Conservation (phyloP, 306 rosid genomes). For the Trifolium repens region DNA sequence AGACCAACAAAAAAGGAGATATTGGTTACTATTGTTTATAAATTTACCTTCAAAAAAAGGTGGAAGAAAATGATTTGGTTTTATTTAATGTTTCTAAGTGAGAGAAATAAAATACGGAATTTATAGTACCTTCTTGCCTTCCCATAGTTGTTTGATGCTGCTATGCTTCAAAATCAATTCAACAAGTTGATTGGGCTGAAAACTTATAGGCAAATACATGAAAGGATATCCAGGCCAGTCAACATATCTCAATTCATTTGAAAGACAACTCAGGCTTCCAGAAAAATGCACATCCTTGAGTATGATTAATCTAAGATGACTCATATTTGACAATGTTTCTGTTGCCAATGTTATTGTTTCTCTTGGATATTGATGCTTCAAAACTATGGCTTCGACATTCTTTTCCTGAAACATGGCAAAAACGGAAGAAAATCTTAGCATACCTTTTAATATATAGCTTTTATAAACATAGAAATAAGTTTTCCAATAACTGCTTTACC, state of each 20-base stretch:
- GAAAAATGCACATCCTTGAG: not conserved
- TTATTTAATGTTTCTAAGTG: not conserved
- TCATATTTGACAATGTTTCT: not conserved
- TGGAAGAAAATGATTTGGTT: no score
- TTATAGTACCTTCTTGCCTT: constrained; percentile 14
- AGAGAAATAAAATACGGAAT: not conserved
- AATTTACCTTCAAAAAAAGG: not conserved
- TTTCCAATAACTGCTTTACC: not conserved
- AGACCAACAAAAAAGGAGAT: not conserved
- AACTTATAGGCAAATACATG: not conserved
- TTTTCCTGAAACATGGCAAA: not conserved
- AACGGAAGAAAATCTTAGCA: no score
- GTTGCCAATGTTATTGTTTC: not conserved
- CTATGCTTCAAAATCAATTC: not conserved
- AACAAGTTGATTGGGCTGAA: constrained; percentile 28
- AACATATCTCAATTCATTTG: constrained; percentile 3
- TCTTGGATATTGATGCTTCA: rapidly evolving
- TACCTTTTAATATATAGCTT: no score
- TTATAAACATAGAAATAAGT: not conserved
- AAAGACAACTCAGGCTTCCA: not conserved
- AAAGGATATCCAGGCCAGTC: not conserved
- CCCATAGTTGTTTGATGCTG: constrained; percentile 29
- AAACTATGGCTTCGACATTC: not conserved
- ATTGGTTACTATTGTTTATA: not conserved
- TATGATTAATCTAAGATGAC: not conserved